Evolutionary conservation across 805 yeast genomes (phyloP), one percentile per base, ranked within the genome.

Genomic region (Dipodascus albidus): DNA sequence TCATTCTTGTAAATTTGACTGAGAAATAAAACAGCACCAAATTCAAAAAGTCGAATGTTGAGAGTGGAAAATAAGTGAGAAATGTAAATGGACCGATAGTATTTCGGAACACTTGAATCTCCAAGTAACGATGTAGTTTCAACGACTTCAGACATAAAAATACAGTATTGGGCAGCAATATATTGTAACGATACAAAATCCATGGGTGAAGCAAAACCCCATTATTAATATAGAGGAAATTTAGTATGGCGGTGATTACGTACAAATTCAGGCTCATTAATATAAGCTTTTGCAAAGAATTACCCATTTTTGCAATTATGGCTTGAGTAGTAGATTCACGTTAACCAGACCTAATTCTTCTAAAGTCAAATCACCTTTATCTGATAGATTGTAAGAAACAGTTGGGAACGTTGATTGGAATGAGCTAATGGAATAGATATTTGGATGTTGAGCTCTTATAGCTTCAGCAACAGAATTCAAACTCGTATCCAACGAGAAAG

Each of bases 21-120:
- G 33, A 71, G 64, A 49, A 69, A 65, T 14, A 71, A 55, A 11
- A 66, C 67, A 3, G 71, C 65, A 15, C 71, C 72, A 58, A 63
- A 72, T 55, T 70, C 72, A 58, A 70, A 71, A n/a, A 67, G 62
- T 6, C 75, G 62, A 21, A 68, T 58, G 57, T 71, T 71, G 73
- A 74, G 70, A 14, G 71, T 65, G 20, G 70, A 71, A 9, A 71
- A 60, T 19, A 59, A 57, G 53, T 71, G 74, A 2, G 73, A 70
- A 6, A 64, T 49, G 55, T 67, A 69, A 15, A 64, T 27, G 11
- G 33, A 27, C 11, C 33, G 6, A 27, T 27, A 27, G 33, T 27
- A 27, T 6, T 27, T 27, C 11, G 33, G 33, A 27, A 27, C n/a
- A n/a, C n/a, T n/a, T 27, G 33, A 11, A 27, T 27, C n/a, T n/a